A percentile compares a stretch with the other conserved stretches of the same genome.
Evolutionary conservation across 192 early-diverging fungal species (phyloP).

Genomic region (Gorgonomyces haynaldii): DNA sequence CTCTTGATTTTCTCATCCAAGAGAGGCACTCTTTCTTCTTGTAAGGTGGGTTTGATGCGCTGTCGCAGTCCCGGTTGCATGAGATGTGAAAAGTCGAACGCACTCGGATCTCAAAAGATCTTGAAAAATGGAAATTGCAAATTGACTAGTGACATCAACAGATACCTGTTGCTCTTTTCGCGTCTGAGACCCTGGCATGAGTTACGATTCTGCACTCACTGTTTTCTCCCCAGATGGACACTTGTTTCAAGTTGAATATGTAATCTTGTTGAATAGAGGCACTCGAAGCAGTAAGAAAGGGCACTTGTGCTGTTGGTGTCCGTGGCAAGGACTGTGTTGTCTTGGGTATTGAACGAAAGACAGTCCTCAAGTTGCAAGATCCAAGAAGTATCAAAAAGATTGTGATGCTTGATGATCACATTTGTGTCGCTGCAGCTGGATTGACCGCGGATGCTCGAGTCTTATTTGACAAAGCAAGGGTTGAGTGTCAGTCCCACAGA

Average conservation of each 20-base stretch:
- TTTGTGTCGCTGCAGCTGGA: constrained; percentile 93
- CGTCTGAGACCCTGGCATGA: neutral
- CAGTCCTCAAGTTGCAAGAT: constrained; percentile 91
- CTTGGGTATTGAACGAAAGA: constrained; percentile 93
- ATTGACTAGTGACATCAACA: too few relatives aligned
- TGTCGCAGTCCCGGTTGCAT: too few relatives aligned
- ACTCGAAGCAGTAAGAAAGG: constrained; percentile 92
- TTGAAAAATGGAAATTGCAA: too few relatives aligned
- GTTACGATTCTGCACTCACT: constrained; percentile 63
- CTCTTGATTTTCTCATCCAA: neutral
- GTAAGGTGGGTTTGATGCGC: too few relatives aligned
- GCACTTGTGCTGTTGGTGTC: constrained; percentile 94
- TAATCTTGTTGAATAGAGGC: constrained; percentile 39
- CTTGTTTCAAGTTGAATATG: constrained; percentile 98
- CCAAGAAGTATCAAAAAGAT: constrained; percentile 94
- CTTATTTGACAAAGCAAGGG: constrained; percentile 88
- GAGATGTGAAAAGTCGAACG: too few relatives aligned
- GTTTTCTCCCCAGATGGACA: constrained; percentile 98
- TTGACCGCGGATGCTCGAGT: constrained; percentile 93
- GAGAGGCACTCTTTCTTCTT: neutral
- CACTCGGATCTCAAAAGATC: too few relatives aligned
- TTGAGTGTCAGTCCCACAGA: constrained; percentile 96
- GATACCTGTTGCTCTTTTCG: too few relatives aligned
- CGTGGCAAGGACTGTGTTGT: constrained; percentile 83
- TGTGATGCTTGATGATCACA: constrained; percentile 90